Evolutionary conservation across 768 basidiomycete genomes (phyloP), one percentile per base, ranked within the genome.

Genomic region (Pholiota conissans): DNA sequence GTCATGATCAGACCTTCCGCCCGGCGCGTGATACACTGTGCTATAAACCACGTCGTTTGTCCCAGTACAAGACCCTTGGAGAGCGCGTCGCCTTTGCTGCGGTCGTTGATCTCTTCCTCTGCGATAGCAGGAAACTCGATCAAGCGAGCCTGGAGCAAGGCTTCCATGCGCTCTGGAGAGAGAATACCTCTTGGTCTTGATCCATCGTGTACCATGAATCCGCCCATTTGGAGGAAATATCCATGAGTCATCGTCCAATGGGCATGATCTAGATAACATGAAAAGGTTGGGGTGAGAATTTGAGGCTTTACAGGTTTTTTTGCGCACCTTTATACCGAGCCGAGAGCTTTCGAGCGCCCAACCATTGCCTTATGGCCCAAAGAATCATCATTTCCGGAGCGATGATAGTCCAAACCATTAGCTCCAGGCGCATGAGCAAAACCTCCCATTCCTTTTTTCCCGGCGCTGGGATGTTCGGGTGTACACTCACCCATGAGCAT

Each of bases 201-300:
- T 11, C 51, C 50, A 27, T 37, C 32, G 24, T 52, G 37, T 16
- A 52, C 32, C 5, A 52, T 20, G n/a, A 37, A 52, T 1, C 51
- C 51, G 16, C 51, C 51, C 34, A 52, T 52, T 27, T 52, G 51
- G 14, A 52, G 35, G 35, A 52, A 39, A n/a, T 37, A 52, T 52
- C 34, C 51, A 27, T 52, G 51, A 5, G 34, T 52, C 35, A 35
- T 35, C 3, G 51, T 29, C 51, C 34, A 52, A n/a, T n/a, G n/a
- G 22, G 26, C 35, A n/a, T 32, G 35, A 16, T 39, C 51, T 52
- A n/a, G n/a, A n/a, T n/a, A n/a, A n/a, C n/a, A n/a, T n/a, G n/a
- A n/a, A n/a, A n/a, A 10, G 26, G 26, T 52, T 18, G 30, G 11
- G 30, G 30, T 32, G 30, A 6, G 13, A 32, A 32, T 10, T 18